Evolutionary conservation across 2,329 filamentous ascomycete genomes (phyloP).

Genomic region (Fusarium sublunatum): DNA sequence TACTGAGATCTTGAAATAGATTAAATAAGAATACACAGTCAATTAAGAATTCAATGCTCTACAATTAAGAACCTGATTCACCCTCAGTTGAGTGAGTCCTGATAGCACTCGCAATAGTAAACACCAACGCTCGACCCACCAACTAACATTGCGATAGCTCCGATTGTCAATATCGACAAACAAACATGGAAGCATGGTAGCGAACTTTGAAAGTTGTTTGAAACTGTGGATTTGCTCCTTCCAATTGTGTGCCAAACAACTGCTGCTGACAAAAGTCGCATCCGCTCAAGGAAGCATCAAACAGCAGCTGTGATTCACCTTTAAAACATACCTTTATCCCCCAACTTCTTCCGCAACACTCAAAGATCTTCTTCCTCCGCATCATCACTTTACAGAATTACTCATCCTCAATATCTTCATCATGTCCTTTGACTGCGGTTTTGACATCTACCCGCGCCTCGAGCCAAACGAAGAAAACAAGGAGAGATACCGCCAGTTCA

Average conservation of each 20-base stretch:
- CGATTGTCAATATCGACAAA: neutral
- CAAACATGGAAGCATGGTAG: neutral
- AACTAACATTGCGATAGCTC: neutral
- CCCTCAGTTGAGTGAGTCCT: neutral
- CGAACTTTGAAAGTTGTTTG: neutral
- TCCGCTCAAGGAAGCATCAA: neutral
- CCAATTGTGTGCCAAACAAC: neutral
- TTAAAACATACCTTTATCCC: neutral
- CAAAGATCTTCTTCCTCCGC: neutral
- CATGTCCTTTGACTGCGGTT: slow-evolving; percentile 14
- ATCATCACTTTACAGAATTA: neutral
- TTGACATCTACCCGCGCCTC: slow-evolving; percentile 19
- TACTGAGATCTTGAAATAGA: too few species aligned
- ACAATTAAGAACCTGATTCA: neutral
- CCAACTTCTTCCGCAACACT: too few species aligned
- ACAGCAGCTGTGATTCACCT: neutral
- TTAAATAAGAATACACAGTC: too few species aligned
- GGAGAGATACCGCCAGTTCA: neutral
- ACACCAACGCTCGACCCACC: neutral
- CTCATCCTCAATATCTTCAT: neutral
- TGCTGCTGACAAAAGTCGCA: neutral
- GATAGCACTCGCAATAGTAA: neutral
- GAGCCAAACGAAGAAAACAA: neutral
- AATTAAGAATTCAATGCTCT: neutral
- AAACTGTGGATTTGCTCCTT: neutral